Base-by-base conservation (phyloP, 169 alveolate species). In the Plasmodium fragile region DNA sequence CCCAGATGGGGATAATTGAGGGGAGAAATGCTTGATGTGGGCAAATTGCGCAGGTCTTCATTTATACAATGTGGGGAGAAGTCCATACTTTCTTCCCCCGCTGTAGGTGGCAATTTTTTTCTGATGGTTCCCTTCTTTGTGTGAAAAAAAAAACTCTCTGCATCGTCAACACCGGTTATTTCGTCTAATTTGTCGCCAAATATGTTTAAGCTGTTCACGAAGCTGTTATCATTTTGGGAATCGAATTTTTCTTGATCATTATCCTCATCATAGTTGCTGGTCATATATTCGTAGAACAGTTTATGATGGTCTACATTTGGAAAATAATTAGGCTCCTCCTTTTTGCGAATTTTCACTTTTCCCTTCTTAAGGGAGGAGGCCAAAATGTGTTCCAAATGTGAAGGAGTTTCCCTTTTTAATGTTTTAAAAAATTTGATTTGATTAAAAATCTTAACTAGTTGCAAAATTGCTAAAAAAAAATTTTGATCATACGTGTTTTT, bases 211-310 rank as follows among this genome's bases (percentile, higher is more conserved):
- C 34, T 77, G 11, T 55, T 28, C 81, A 87, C 49, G 43, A 87
- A 87, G 70, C 30, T 78, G 25, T 10, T 55, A 71, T 78, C 65
- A 6, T 18, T 52, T 65, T 1, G 75, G 75, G 11, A 4, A 65
- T 65, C 36, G 28, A 65, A 65, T 25, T 78, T 87, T 45, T 22
- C 30, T 55, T 36, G 36, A 22, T 79, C 28, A 4, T n/a, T 70
- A 5, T 39, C 45, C 10, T 78, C 89, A 87, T 78, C 36, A 22
- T 13, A n/a, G 36, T 30, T 25, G 81, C 22, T 2, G 28, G 71
- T 82, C 93, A 87, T 87, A 79, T 78, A 87, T 78, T 87, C 93
- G 81, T 87, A 87, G 71, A 87, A 87, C 69, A 78, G 59, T 39
- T 78, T 52, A 25, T 78, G 70, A 28, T 78, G 39, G 49, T 87